A percentile compares a stretch with the other conserved stretches of the same genome.
Evolutionary conservation across 2,329 filamentous ascomycete genomes (phyloP).

Genomic region (Calonectria crousiana): DNA sequence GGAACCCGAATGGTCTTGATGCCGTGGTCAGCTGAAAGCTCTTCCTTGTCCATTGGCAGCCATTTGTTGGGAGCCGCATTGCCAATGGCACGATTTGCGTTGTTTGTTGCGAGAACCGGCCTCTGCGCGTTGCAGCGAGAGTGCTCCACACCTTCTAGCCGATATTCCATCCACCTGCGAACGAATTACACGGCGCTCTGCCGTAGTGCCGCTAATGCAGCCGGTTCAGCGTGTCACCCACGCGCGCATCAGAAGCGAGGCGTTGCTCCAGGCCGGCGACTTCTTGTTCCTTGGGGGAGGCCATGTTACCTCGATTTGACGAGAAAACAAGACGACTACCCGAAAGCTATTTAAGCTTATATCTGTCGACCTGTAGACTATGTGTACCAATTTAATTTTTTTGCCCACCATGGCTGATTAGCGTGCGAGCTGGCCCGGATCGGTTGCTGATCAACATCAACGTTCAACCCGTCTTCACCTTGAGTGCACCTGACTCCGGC

Average conservation of each 20-base stretch:
- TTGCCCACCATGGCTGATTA: neutral
- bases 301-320: constrained; percentile 28
- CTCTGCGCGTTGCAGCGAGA: constrained; percentile 3
- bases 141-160: constrained; percentile 6
- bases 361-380: constrained; percentile 26
- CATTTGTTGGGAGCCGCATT: constrained; percentile 5
- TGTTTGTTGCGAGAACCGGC: constrained; percentile 14
- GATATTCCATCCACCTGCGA: constrained; percentile 24
- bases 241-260: constrained; percentile 32
- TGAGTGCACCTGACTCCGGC: neutral
- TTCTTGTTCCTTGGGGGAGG: neutral
- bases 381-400: constrained; percentile 25
- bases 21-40: constrained; percentile 16
- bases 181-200: constrained; percentile 31
- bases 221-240: constrained; percentile 30
- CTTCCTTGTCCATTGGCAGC: constrained; percentile 14
- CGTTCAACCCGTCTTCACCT: neutral
- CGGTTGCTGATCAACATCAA: neutral
- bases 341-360: constrained; percentile 44
- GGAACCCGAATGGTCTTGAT: constrained; percentile 8
- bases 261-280: constrained; percentile 1
- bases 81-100: constrained; percentile 5
- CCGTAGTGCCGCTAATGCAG: constrained; percentile 31
- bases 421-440: neutral
- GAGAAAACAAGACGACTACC: constrained; percentile 21